phyloP scores from a whole-genome alignment of 2,329 filamentous ascomycete species.

The Dactylellina leptospora region DNA sequence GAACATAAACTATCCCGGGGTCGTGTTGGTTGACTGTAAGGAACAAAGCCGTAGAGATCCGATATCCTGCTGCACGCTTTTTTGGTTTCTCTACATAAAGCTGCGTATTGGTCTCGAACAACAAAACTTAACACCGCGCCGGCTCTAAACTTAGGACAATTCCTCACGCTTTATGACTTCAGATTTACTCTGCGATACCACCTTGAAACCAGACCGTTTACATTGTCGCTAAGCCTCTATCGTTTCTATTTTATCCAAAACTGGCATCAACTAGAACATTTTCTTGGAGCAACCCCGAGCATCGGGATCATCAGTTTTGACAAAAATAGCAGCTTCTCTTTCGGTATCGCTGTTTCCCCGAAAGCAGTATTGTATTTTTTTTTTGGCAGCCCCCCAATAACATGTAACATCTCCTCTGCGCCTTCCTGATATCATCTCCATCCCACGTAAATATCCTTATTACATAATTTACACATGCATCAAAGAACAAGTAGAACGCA shows the following conservation, averaged over 20 bases:
- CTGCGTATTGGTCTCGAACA: too few species aligned
- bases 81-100: too few species aligned
- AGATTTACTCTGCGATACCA: background rate
- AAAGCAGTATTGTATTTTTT: background rate
- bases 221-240: too few species aligned
- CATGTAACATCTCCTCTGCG: background rate
- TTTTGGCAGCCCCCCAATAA: background rate
- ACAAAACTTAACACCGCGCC: too few species aligned
- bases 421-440: conserved; percentile 7
- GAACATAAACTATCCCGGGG: too few species aligned
- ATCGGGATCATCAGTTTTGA: too few species aligned
- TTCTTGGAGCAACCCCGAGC: too few species aligned
- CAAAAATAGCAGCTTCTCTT: background rate
- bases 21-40: too few species aligned
- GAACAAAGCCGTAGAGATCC: too few species aligned
- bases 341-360: background rate
- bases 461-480: background rate
- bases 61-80: too few species aligned
- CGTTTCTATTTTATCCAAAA: background rate
- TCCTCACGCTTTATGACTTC: background rate
- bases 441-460: conserved; percentile 14
- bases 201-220: too few species aligned
- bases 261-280: too few species aligned
- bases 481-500: background rate
- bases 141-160: background rate